phyloP scores from a whole-genome alignment of 2,329 filamentous ascomycete genomes.

The Talaromyces sp. region DNA sequence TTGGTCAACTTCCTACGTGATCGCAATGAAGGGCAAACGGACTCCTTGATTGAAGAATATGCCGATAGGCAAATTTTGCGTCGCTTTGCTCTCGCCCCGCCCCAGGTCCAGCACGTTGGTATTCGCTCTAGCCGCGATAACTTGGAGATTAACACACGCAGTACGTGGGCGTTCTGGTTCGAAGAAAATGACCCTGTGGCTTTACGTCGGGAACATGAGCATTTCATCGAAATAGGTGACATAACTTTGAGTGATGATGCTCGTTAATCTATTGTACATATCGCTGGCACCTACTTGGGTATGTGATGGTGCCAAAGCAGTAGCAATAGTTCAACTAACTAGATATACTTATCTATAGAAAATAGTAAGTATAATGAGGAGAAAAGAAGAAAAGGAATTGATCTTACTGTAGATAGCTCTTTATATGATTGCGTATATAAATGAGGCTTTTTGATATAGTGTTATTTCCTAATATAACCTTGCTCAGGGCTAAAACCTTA shows the following conservation, averaged over 20 bases:
- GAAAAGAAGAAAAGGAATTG: too few species aligned
- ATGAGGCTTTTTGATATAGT: too few species aligned
- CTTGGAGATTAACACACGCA: conserved; percentile 26
- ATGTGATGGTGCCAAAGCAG: too few species aligned
- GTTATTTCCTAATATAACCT: too few species aligned
- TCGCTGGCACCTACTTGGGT: too few species aligned
- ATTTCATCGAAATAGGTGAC: conserved; percentile 10
- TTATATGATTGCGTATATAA: too few species aligned
- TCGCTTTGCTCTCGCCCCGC: conserved; percentile 22
- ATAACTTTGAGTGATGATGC: neutral
- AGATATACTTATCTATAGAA: too few species aligned
- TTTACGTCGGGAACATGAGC: conserved; percentile 23
- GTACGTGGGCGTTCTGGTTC: conserved; percentile 31
- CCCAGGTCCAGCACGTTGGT: conserved; percentile 30
- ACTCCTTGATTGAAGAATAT: conserved; percentile 29
- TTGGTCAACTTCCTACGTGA: conserved; percentile 22
- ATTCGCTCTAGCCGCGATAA: conserved; percentile 27
- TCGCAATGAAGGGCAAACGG: conserved; percentile 24
- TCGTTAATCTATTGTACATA: neutral
- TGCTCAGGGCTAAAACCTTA: too few species aligned
- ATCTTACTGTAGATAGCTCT: too few species aligned
- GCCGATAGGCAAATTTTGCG: conserved; percentile 19
- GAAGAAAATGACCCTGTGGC: conserved; percentile 24
- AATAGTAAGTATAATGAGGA: too few species aligned
- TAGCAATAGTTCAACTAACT: too few species aligned